Base-by-base conservation (phyloP, 1,139 yeast genomes). In the Saccharomyces hybrid region DNA sequence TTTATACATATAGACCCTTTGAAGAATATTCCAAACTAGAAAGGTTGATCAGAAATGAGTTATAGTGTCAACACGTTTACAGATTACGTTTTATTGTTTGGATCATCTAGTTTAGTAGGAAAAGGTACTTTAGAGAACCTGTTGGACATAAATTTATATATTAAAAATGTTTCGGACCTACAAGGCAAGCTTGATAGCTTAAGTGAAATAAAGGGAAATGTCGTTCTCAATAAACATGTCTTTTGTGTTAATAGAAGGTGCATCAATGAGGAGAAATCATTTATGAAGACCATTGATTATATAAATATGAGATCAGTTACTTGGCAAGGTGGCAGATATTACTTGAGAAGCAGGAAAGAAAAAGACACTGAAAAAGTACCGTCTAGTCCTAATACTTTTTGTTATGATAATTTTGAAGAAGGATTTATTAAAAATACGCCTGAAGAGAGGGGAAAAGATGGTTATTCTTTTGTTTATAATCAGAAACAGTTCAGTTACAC, bases 51-150 rank as follows among this genome's bases (percentile, higher is more conserved):
- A 26, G n/a, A 9, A 29, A 29, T 29, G 32, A 29, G n/a, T n/a
- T 29, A 29, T n/a, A 16, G 16, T 11, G 42, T 50, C 14, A 26
- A 50, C 27, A 44, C 50, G n/a, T 52, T 54, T 32, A 38, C 51
- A 19, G 58, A 57, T 29, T 51, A 54, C 29, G 32, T 57, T n/a
- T 52, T 58, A 7, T 31, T 58, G 29, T 54, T 57, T 34, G 61
- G 61, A 8, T 57, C 58, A 3, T 55, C 60, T 6, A 60, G 61
- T 38, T 49, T 58, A 41, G 52, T 55, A 25, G 61, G 61, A 1
- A 55, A 57, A 25, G 28, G 55, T 31, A 47, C 56, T 19, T 49
- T 58, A 14, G 54, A 55, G 7, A 53, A 53, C 14, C 28, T 58
- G 23, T 27, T 50, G 29, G 53, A 53, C 26, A 51, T 54, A 2